Evolutionary conservation across 345 rosid genomes (phyloP), one percentile per base, ranked within the genome.

Genomic region (Nasturtium officinale): DNA sequence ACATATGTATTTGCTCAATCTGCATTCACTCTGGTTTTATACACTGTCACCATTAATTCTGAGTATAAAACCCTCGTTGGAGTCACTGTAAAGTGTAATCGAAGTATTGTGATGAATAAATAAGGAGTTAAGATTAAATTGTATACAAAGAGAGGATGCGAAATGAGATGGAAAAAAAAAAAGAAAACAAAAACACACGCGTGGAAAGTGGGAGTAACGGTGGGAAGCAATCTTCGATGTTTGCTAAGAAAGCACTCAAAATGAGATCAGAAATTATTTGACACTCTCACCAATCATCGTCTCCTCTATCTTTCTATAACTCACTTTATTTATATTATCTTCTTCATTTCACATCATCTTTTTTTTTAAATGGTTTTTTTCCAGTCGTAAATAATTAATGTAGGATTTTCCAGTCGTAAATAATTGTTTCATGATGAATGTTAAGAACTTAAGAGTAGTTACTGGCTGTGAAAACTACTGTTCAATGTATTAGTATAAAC

Each of bases 151-250:
- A 33, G 26, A 55, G 29, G 33, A 68, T 61, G 50, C 51, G 50
- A 67, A 50, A 33, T 75, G 17, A 42, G 46, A 33, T 33, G 3
- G 33, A 75, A 5, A 75, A 53, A 25, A 17, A 66, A 67, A 75
- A 26, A 29, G 17, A 61, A 54, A 45, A 65, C 26, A 69, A 47
- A 54, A 63, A 63, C 33, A 77, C 80, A 73, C 71, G 80, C 80
- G 76, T 77, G 80, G 76, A 70, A 77, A 77, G 76, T 69, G 74
- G 76, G 60, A 64, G 64, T 50, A 61, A 76, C 58, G 80, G 76
- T 69, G 80, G 79, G 72, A 64, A 45, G 79, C 79, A 69, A 69
- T 76, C 79, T 76, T 77, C 46, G 16, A 63, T 62, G 74, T 70
- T 64, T 56, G 72, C 80, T 69, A 77, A 70, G 80, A 69, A 23